phyloP scores from a whole-genome alignment of 1,139 yeast species.

The Debaryomycetaceae sp. region DNA sequence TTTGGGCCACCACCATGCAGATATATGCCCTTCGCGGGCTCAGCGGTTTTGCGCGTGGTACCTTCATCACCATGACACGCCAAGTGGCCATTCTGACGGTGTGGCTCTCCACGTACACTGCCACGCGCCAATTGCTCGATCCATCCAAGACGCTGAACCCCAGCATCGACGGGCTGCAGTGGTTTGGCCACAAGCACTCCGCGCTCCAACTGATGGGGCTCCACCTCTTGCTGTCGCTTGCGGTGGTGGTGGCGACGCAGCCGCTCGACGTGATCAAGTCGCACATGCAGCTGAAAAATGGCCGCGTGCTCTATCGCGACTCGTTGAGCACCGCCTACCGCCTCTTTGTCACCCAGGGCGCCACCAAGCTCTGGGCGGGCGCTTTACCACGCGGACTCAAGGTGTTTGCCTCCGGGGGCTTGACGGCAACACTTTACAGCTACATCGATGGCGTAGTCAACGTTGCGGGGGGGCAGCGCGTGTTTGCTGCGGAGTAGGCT shows the following conservation, averaged over 20 bases:
- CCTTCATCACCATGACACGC: constrained; percentile 71
- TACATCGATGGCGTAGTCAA: constrained; percentile 50
- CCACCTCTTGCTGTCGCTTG: constrained; percentile 55
- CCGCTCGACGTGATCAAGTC: constrained; percentile 90
- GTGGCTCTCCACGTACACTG: constrained; percentile 78
- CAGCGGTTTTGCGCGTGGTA: constrained; percentile 77
- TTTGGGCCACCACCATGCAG: constrained; percentile 52
- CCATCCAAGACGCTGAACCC: constrained; percentile 35
- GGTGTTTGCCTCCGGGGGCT: constrained; percentile 75
- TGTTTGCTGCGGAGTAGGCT: constrained; percentile 33
- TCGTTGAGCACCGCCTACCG: constrained; percentile 69
- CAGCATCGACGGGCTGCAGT: constrained; percentile 27
- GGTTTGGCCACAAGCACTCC: constrained; percentile 47
- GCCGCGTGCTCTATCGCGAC: constrained; percentile 58
- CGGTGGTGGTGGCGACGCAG: constrained; percentile 77
- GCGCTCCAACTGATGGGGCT: constrained; percentile 42
- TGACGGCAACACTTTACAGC: constrained; percentile 68
- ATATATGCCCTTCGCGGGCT: constrained; percentile 75
- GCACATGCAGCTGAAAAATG: constrained; percentile 78
- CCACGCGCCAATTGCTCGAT: constrained; percentile 63
- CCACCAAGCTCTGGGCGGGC: constrained; percentile 68
- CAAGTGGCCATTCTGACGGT: constrained; percentile 78
- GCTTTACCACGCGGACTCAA: constrained; percentile 75
- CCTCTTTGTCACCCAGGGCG: constrained; percentile 66
- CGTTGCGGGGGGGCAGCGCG: constrained; percentile 46